Evolutionary conservation across 305 asterid species (phyloP).

Genomic region (Solanum chacoense): DNA sequence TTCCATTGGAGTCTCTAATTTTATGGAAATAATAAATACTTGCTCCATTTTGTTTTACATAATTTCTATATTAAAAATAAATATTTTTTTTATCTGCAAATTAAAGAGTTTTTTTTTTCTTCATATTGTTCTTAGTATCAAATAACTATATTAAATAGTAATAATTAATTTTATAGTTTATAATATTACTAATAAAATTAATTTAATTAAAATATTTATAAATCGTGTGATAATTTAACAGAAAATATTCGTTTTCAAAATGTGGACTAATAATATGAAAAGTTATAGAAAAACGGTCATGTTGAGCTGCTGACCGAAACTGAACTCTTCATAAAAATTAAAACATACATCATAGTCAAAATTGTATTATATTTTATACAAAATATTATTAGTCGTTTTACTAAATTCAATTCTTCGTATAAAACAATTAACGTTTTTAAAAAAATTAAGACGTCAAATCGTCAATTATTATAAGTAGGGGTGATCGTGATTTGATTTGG

Average conservation of each 20-base stretch:
- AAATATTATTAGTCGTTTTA: neutral
- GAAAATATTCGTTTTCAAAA: neutral
- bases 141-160: neutral
- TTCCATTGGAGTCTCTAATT: neutral
- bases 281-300: neutral
- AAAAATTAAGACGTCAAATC: neutral
- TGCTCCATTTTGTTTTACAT: neutral
- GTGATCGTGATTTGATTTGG: neutral
- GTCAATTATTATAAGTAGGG: neutral
- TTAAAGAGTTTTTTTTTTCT: neutral
- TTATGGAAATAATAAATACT: neutral
- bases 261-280: neutral
- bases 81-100: neutral
- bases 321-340: neutral
- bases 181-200: neutral
- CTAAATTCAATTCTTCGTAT: neutral
- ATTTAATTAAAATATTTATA: neutral
- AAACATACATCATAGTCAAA: neutral
- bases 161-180: neutral
- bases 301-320: neutral
- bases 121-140: neutral
- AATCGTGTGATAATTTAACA: neutral
- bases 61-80: neutral
- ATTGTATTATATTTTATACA: neutral
- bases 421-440: neutral